Percentiles rank a stretch among this genome's conserved stretches.
Evolutionary conservation across 2,329 filamentous ascomycete species (phyloP).

Genomic region (Fusarium brachygibbosum): DNA sequence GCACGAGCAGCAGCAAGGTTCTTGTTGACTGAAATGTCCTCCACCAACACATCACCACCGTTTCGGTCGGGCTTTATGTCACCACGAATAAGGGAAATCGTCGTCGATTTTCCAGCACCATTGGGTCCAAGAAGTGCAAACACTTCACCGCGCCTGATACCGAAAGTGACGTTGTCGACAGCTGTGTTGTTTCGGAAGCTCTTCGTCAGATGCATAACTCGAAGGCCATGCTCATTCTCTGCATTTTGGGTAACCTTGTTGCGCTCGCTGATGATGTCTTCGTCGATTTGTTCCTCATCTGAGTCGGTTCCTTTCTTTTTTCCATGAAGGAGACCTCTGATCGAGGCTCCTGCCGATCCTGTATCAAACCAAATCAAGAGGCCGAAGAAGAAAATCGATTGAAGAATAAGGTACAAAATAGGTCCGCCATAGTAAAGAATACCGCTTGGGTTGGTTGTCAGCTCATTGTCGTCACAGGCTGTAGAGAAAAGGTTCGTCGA

Average conservation of each 20-base stretch:
- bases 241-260: slow-evolving; percentile 65
- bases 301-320: slow-evolving; percentile 49
- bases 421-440: slow-evolving; percentile 85
- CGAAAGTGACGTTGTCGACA: slow-evolving; percentile 90
- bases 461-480: slow-evolving; percentile 74
- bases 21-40: slow-evolving; percentile 79
- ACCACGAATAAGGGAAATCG: slow-evolving; percentile 90
- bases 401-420: slow-evolving; percentile 84
- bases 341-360: slow-evolving; percentile 72
- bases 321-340: slow-evolving; percentile 58
- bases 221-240: slow-evolving; percentile 72
- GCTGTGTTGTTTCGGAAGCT: slow-evolving; percentile 80
- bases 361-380: slow-evolving; percentile 85
- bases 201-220: slow-evolving; percentile 85
- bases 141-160: slow-evolving; percentile 82
- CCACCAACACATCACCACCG: slow-evolving; percentile 85
- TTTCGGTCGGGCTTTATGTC: slow-evolving; percentile 80
- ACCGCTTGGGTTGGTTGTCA: slow-evolving; percentile 76
- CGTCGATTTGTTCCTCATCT: slow-evolving; percentile 59
- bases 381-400: slow-evolving; percentile 77
- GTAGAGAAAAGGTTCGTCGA: slow-evolving; percentile 87
- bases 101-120: slow-evolving; percentile 91
- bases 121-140: slow-evolving; percentile 93
- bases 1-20: slow-evolving; percentile 79
- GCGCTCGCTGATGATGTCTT: slow-evolving; percentile 76